Percentiles rank a stretch among this genome's conserved stretches.
These are phyloP conservation scores for Deinandra increscens DNA, from an alignment of 129 eudicot genomes.

Conservation along the genomic window DNA sequence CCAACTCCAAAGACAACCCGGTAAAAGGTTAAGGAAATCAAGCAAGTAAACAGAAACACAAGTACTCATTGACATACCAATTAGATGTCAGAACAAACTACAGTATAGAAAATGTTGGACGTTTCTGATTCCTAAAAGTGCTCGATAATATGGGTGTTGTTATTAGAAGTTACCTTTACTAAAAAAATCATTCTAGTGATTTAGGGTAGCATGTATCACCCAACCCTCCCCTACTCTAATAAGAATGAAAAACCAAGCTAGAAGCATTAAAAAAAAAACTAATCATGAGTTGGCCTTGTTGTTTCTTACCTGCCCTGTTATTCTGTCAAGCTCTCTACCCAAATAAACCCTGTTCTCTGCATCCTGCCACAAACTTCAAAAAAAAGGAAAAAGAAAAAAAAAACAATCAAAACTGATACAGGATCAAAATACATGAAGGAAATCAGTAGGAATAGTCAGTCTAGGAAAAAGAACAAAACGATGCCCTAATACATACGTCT, in stretches of 20 bases:
- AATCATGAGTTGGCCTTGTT: not conserved
- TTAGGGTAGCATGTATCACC: conserved; percentile 9
- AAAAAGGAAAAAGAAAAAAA: conserved; percentile 5
- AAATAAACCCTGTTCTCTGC: conserved; percentile 78
- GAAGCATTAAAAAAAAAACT: too few species aligned
- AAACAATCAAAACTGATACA: not conserved
- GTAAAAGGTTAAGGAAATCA: not conserved
- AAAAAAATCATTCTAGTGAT: not conserved
- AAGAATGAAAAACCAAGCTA: not conserved
- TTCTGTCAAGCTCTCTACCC: conserved; percentile 77
- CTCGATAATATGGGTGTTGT: not conserved
- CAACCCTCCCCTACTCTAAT: not conserved
- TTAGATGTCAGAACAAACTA: too few species aligned
- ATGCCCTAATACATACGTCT: conserved; percentile 22
- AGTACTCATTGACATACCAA: not conserved
- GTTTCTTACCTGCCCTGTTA: conserved; percentile 75
- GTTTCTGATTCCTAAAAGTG: not conserved
- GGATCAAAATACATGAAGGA: not conserved
- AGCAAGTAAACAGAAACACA: not conserved
- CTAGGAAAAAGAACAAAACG: not conserved
- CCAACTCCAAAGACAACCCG: conserved; percentile 17
- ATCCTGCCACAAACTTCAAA: conserved; percentile 84
- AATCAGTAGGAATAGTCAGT: not conserved
- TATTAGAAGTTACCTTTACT: not conserved
- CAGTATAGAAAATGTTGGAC: too few species aligned